Evolutionary conservation across 2,329 filamentous ascomycete species (phyloP), one percentile per base, ranked within the genome.

Genomic region (Colletotrichum endophyticum): DNA sequence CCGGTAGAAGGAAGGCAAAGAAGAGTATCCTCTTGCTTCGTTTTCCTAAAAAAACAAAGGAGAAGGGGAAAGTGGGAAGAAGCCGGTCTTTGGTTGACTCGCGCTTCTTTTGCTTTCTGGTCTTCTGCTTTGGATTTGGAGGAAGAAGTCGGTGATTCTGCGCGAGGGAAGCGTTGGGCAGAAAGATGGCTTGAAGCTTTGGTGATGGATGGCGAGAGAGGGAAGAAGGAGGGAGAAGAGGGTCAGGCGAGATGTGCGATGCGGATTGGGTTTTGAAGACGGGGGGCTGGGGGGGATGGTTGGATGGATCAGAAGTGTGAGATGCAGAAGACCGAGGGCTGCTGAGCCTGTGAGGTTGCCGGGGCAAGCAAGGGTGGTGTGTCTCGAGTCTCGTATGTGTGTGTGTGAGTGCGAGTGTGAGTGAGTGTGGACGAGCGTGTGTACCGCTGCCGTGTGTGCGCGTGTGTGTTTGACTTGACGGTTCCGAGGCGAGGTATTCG

Each of bases 1-100:
- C 87, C 85, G 81, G 91, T 92, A 92, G 86, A 86, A 87, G 85
- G 86, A 80, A 86, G 91, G 91, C 92, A 92, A 92, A 91, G 91
- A 92, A 89, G 90, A 91, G 88, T 92, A 92, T 89, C 88, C 89
- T 91, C 90, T 91, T 89, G 90, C 90, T 92, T 89, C 89, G 90
- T 87, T 89, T 77, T 89, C 87, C 87, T 88, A 83, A 85, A 87
- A 86, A 88, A 88, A 88, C 87, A 89, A 89, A 88, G 87, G 86
- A 87, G 84, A 85, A 83, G 86, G 84, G 74, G 73, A 81, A 82
- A 81, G 81, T 78, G 81, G 81, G 79, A 82, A 82, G 83, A 83
- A 83, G 75, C 77, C 75, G 77, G 73, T 73, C 66, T 70, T 64
- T 49, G 34, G 62, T 13, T 74, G 75, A 77, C 77, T 63, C 76